phyloP scores from a whole-genome alignment of 495 filamentous ascomycete species.

The Penicillium goetzii region DNA sequence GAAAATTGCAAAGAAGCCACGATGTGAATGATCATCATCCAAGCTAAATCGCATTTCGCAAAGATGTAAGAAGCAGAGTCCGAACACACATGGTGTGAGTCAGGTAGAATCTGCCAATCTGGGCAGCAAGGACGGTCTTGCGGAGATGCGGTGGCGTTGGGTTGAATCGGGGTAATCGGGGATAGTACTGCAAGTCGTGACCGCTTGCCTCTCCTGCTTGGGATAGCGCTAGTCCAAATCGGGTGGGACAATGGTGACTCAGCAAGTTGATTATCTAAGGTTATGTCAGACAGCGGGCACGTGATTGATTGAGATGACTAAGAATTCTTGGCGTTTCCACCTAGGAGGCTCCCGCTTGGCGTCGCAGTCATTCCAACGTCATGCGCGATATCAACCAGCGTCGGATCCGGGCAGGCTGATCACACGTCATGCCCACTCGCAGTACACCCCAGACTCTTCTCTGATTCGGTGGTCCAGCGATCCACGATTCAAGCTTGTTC shows the following conservation, averaged over 20 bases:
- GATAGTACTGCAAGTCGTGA: not conserved
- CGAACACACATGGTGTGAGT: constrained; percentile 5
- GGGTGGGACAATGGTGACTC: not conserved
- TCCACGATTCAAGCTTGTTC: constrained; percentile 7
- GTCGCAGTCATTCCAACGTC: constrained; percentile 10
- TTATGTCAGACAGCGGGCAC: too few relatives aligned
- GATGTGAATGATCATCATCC: not conserved
- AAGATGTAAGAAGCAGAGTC: not conserved
- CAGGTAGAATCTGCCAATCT: constrained; percentile 5
- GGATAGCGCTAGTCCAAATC: not conserved
- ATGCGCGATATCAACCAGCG: not conserved
- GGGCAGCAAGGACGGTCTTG: constrained; percentile 8
- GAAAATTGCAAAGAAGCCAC: not conserved
- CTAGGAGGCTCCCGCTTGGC: not conserved
- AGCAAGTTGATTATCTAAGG: too few relatives aligned
- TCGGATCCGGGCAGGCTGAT: not conserved
- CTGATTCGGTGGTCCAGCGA: constrained; percentile 5
- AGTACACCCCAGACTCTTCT: not conserved
- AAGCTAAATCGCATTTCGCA: constrained; percentile 9
- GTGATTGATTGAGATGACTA: not conserved
- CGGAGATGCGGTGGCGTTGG: constrained; percentile 1
- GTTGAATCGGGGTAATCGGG: not conserved
- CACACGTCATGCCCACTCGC: constrained; percentile 9
- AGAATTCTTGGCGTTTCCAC: not conserved
- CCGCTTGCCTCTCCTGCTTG: not conserved